Percentiles rank a stretch among this genome's conserved stretches.
Evolutionary conservation across 23 red algal species (phyloP).

Genomic region (Agarophyton chilense): DNA sequence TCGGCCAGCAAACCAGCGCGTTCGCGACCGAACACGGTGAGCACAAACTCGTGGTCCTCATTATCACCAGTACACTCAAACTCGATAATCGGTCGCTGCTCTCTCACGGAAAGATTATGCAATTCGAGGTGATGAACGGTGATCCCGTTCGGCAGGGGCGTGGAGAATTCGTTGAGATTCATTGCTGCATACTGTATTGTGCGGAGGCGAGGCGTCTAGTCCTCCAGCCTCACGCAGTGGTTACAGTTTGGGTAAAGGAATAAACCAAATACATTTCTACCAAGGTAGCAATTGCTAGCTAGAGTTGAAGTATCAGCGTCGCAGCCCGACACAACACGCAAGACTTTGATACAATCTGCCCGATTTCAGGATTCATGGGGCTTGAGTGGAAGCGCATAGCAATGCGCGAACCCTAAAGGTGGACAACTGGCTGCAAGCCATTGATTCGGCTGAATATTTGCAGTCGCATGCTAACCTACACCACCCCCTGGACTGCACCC

Average conservation of each 20-base stretch:
- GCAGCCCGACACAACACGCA: too few relatives aligned
- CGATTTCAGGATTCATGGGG: too few relatives aligned
- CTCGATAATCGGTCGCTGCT: slow-evolving; percentile 84
- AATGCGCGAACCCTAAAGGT: background rate
- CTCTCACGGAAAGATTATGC: slow-evolving; percentile 73
- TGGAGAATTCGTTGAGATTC: slow-evolving; percentile 47
- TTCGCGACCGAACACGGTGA: slow-evolving; percentile 93
- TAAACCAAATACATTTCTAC: too few relatives aligned
- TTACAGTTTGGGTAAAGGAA: too few relatives aligned
- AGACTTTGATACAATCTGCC: too few relatives aligned
- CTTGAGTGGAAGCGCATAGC: background rate
- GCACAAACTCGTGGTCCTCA: slow-evolving; percentile 55
- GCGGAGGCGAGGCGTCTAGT: too few relatives aligned
- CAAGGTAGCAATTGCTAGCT: too few relatives aligned
- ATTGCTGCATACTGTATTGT: background rate
- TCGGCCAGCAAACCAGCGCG: slow-evolving; percentile 86
- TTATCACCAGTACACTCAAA: slow-evolving; percentile 64
- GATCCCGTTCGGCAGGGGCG: slow-evolving; percentile 76
- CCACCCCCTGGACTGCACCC: too few relatives aligned
- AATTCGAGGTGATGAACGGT: slow-evolving; percentile 90
- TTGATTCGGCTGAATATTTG: slow-evolving; percentile 10
- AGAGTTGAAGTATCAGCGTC: too few relatives aligned
- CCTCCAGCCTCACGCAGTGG: too few relatives aligned
- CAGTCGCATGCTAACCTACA: too few relatives aligned
- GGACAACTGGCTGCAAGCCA: background rate